Base-by-base conservation (phyloP, 148 eudicot species). In the Vaccinium myrtillus region DNA sequence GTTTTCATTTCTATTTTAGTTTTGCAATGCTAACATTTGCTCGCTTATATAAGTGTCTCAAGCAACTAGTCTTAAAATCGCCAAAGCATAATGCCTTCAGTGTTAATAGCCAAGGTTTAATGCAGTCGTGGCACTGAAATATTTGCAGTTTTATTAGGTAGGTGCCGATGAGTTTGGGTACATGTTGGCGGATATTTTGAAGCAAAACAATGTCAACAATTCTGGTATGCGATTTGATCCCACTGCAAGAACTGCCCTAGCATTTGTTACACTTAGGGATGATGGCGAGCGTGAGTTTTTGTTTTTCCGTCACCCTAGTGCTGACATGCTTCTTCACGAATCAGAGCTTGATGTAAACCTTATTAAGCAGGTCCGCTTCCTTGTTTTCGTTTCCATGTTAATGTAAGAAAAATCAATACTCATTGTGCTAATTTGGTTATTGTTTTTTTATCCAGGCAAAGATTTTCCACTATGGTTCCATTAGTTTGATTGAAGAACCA, bases 131-230 rank as follows among this genome's bases (percentile, higher is more conserved):
- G 59, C 8, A 58, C 59, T 50, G 43, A 36, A 77, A 18, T 53
- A 12, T n/a, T 23, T 56, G 27, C 76, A 23, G 21, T 78, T 71
- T 54, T 67, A 55, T 82, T 83, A 94, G 98, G 98, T 95, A 46
- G 98, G 98, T n/a, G 90, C 92, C 43, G 98, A 95, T 87, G 96
- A 95, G 73, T 95, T 95, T 86, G 98, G 98, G 48, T 89, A 84
- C 85, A 94, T 94, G 98, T 84, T 95, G 86, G 91, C 98, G 61
- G 83, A 94, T 85, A 92, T 94, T 74, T 87, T 95, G 90, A 94
- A 93, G 87, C 83, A 93, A 88, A 90, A 94, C 87, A 91, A 92
- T 70, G 98, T 95, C 21, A 87, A 95, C 80, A 90, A 83, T 87
- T 90, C 94, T 83, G 98, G 98, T 80, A 87, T 95, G 89, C 90